Conservation (phyloP, 2,329 filamentous ascomycete genomes). For the Coniochaeta hoffmannii region DNA sequence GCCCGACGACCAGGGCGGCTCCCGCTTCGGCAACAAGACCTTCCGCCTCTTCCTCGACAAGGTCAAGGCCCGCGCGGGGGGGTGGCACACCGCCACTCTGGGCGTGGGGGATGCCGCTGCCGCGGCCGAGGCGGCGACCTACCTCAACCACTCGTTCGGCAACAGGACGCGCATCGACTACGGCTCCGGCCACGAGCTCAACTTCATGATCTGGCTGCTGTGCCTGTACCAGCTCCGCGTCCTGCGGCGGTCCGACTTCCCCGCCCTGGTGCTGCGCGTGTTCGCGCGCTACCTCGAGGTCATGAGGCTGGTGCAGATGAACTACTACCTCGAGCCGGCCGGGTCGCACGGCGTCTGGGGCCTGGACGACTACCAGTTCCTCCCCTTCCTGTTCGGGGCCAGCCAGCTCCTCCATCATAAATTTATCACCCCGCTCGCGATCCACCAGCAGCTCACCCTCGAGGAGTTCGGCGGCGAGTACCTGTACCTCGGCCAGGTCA, state of each 20-base stretch:
- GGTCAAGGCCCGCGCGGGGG: slow-evolving; percentile 43
- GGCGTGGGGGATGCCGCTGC: slow-evolving; percentile 32
- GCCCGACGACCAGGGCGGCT: slow-evolving; percentile 78
- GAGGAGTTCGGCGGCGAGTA: slow-evolving; percentile 82
- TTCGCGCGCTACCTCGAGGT: slow-evolving; percentile 77
- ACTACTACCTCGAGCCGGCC: slow-evolving; percentile 94
- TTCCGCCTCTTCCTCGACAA: slow-evolving; percentile 78
- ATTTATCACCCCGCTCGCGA: slow-evolving; percentile 69
- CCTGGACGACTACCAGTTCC: slow-evolving; percentile 92
- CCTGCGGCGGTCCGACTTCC: slow-evolving; percentile 60
- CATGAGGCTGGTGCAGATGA: slow-evolving; percentile 82
- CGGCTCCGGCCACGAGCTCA: slow-evolving; percentile 93
- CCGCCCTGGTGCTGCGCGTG: slow-evolving; percentile 64
- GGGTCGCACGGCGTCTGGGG: slow-evolving; percentile 98
- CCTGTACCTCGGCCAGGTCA: slow-evolving; percentile 86
- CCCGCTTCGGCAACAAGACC: slow-evolving; percentile 88
- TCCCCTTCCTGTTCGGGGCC: slow-evolving; percentile 91
- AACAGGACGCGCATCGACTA: slow-evolving; percentile 89
- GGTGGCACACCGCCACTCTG: slow-evolving; percentile 60
- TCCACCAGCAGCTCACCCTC: slow-evolving; percentile 81
- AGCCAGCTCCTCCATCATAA: slow-evolving; percentile 81
- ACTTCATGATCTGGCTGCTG: slow-evolving; percentile 95
- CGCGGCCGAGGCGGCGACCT: slow-evolving; percentile 69
- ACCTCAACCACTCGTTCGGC: slow-evolving; percentile 78
- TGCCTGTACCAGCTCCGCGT: slow-evolving; percentile 76